Evolutionary conservation across 129 eudicot species (phyloP).

Genomic region (Centaurea solstitialis): DNA sequence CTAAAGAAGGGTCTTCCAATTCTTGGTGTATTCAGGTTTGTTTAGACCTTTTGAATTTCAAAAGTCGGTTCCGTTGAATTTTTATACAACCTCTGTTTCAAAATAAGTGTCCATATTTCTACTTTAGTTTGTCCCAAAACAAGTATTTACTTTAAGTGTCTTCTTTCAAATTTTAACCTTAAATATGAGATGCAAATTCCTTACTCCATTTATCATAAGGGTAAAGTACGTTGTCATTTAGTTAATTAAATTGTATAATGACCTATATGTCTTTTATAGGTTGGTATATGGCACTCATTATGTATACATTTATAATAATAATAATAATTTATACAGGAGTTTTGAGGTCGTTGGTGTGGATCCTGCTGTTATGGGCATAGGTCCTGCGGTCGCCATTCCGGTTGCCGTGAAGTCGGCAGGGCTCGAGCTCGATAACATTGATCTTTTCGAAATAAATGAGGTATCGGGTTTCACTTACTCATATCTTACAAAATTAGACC

Average conservation of each 20-base stretch:
- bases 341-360: conserved; percentile 77
- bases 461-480: conserved; percentile 24
- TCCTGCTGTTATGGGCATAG: conserved; percentile 74
- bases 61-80: background rate
- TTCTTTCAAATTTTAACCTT: background rate
- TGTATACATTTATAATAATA: conserved; percentile 4
- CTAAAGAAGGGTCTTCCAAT: conserved; percentile 82
- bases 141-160: background rate
- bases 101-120: background rate
- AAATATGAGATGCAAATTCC: background rate
- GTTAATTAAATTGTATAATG: background rate
- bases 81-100: background rate
- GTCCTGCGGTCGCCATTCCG: conserved; percentile 78
- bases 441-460: conserved; percentile 71
- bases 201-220: background rate
- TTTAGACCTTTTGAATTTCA: background rate
- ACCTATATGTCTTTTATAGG: background rate
- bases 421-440: conserved; percentile 51
- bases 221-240: background rate
- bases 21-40: conserved; percentile 87
- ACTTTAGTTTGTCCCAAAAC: background rate
- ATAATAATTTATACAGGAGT: conserved; percentile 46
- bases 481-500: background rate
- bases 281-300: background rate
- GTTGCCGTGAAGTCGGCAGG: conserved; percentile 73